A percentile compares a stretch with the other conserved stretches of the same genome.
Evolutionary conservation across 345 rosid genomes (phyloP).

Genomic region (Gossypium herbaceum): DNA sequence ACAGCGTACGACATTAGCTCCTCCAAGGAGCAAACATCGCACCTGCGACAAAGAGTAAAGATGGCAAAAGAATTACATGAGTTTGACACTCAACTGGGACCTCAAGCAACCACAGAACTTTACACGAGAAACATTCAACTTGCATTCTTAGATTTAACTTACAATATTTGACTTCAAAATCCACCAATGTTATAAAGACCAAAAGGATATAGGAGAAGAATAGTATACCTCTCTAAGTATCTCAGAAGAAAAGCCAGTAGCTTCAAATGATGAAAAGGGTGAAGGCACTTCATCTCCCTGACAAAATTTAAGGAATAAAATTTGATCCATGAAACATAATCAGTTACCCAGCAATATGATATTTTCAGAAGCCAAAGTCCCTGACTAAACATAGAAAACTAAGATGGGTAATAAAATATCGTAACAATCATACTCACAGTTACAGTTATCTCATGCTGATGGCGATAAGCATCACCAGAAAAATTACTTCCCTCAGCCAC

Average conservation of each 20-base stretch:
- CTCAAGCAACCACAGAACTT: conserved; percentile 38
- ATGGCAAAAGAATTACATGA: conserved; percentile 51
- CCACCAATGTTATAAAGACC: background rate
- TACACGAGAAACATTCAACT: conserved; percentile 19
- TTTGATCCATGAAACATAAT: background rate
- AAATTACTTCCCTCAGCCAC: conserved; percentile 39
- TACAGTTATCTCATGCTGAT: conserved; percentile 80
- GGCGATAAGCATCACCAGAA: conserved; percentile 69
- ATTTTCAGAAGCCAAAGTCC: background rate
- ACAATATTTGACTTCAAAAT: conserved; percentile 6
- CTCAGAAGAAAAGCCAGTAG: conserved; percentile 84
- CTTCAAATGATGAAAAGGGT: conserved; percentile 76
- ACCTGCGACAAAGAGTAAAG: conserved; percentile 95
- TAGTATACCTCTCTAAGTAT: conserved; percentile 80
- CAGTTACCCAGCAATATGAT: background rate
- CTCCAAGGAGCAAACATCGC: conserved; percentile 97
- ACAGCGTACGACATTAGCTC: conserved; percentile 99
- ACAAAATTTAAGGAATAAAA: background rate
- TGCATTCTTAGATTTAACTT: background rate
- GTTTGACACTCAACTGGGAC: conserved; percentile 52
- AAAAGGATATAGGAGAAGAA: conserved; percentile 15
- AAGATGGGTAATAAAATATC: background rate
- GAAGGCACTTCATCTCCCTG: conserved; percentile 82
- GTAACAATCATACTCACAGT: conserved; percentile 47
- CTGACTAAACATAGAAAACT: background rate